Conservation (phyloP, 2,329 filamentous ascomycete species). For the Fusarium mexicanum region DNA sequence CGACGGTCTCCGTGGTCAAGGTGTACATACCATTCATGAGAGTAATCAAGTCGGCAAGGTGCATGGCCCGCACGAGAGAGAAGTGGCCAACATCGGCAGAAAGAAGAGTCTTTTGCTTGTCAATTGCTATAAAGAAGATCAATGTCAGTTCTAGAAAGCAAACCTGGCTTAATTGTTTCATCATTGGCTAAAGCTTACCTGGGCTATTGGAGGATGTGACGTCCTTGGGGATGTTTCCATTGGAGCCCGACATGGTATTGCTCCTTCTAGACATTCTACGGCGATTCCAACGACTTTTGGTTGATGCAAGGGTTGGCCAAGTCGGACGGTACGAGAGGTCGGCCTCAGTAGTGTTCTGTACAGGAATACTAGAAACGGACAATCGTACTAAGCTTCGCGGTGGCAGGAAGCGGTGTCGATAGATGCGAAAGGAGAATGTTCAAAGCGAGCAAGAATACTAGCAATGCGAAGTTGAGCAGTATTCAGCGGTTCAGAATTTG, state of each 20-base stretch:
- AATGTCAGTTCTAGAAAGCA: slow-evolving; percentile 1
- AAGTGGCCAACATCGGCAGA: slow-evolving; percentile 78
- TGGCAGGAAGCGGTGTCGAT: slow-evolving; percentile 18
- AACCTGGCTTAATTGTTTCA: not conserved
- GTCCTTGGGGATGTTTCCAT: slow-evolving; percentile 46
- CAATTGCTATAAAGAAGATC: slow-evolving; percentile 59
- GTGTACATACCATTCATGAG: slow-evolving; percentile 74
- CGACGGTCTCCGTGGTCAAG: not conserved
- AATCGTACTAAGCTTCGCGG: slow-evolving; percentile 2
- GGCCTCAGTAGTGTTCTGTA: not conserved
- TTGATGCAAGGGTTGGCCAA: not conserved
- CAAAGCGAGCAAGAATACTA: not conserved
- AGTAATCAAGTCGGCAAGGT: slow-evolving; percentile 86
- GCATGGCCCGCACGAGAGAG: slow-evolving; percentile 72
- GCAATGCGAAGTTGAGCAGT: not conserved
- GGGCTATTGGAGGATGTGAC: slow-evolving; percentile 44
- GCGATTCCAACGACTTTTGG: not conserved
- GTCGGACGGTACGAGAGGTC: not conserved
- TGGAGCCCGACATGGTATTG: slow-evolving; percentile 48
- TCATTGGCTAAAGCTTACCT: slow-evolving; percentile 44
- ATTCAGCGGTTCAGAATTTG: not conserved
- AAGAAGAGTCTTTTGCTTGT: slow-evolving; percentile 81
- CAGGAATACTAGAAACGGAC: not conserved
- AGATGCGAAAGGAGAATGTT: not conserved
- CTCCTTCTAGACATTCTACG: slow-evolving; percentile 71